A percentile compares a stretch with the other conserved stretches of the same genome.
These are phyloP conservation scores for Saitozyma sp. DNA, from an alignment of 768 basidiomycete genomes.

Conservation along the genomic window DNA sequence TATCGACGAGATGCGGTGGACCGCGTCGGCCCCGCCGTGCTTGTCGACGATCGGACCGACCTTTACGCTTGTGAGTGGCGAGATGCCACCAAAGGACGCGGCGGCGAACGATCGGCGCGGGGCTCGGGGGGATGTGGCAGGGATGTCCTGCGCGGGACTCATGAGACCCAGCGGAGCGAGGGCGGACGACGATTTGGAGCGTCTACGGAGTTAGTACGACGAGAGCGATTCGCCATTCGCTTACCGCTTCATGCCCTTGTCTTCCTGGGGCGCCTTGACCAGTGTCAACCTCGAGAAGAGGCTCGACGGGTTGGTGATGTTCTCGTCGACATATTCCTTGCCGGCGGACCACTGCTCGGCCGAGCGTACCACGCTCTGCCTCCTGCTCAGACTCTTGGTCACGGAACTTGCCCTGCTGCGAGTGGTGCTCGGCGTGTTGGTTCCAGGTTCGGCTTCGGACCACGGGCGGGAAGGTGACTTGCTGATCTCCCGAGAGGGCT, in stretches of 20 bases:
- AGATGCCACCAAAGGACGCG: constrained; percentile 35
- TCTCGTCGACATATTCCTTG: constrained; percentile 20
- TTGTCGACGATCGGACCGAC: constrained; percentile 1
- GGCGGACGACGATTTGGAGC: constrained; percentile 44
- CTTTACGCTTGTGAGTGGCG: constrained; percentile 20
- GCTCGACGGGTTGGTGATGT: constrained; percentile 4
- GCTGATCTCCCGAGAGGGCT: constrained; percentile 9
- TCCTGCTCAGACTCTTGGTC: constrained; percentile 33
- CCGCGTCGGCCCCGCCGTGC: constrained; percentile 12
- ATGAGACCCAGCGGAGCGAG: constrained; percentile 29
- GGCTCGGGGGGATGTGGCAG: constrained; percentile 41
- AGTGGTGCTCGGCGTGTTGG: constrained; percentile 3
- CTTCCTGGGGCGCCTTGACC: constrained; percentile 44
- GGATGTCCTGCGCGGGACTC: constrained; percentile 8
- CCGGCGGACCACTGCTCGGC: constrained; percentile 28
- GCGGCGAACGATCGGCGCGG: constrained; percentile 43
- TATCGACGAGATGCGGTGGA: constrained; percentile 22
- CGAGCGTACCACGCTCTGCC: constrained; percentile 35
- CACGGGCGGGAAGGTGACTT: background rate
- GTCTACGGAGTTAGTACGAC: constrained; percentile 16
- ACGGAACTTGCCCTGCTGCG: constrained; percentile 27
- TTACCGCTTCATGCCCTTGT: constrained; percentile 14
- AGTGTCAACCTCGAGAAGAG: constrained; percentile 45
- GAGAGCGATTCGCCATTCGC: background rate
- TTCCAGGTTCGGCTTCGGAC: background rate